phyloP scores from a whole-genome alignment of 2,329 filamentous ascomycete genomes.

The Nigrospora sphaerica region DNA sequence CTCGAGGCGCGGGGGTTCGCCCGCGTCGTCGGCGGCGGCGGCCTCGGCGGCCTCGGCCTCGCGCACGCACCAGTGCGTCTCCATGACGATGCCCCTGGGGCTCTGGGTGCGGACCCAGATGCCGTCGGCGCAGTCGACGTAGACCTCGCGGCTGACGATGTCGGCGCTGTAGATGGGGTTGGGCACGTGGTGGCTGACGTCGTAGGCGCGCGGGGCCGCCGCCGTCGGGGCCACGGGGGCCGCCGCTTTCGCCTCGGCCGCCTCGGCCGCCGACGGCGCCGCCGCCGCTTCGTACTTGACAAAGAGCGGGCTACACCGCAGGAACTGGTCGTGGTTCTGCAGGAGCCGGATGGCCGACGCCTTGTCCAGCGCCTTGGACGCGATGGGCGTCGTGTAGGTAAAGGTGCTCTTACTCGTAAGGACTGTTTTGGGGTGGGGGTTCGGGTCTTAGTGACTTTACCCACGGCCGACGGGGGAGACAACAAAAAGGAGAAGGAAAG shows the following conservation, averaged over 20 bases:
- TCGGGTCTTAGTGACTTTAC: too few relatives aligned
- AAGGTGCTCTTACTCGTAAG: too few relatives aligned
- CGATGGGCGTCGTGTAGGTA: too few relatives aligned
- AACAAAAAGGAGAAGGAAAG: too few relatives aligned
- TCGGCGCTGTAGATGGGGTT: slow-evolving; percentile 48
- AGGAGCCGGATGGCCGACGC: slow-evolving; percentile 31
- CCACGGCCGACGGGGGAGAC: too few relatives aligned
- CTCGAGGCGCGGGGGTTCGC: slow-evolving; percentile 21
- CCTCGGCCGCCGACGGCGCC: slow-evolving; percentile 12
- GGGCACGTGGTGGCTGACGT: slow-evolving; percentile 44
- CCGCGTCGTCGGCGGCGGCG: slow-evolving; percentile 12
- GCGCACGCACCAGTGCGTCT: slow-evolving; percentile 38
- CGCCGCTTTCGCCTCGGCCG: slow-evolving; percentile 7
- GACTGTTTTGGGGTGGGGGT: too few relatives aligned
- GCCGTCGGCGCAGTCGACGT: slow-evolving; percentile 40
- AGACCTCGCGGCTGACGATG: slow-evolving; percentile 47
- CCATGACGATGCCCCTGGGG: slow-evolving; percentile 44
- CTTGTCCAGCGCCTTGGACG: neutral
- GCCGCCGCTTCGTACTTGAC: slow-evolving; percentile 23
- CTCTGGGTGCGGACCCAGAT: slow-evolving; percentile 44
- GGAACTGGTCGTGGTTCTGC: slow-evolving; percentile 44
- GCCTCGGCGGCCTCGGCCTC: slow-evolving; percentile 12
- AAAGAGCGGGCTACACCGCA: slow-evolving; percentile 45
- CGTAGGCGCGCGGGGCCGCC: slow-evolving; percentile 27
- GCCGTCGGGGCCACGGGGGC: slow-evolving; percentile 3